Conservation (phyloP, 176 grass and related monocot genomes). For the Avena atlantica region DNA sequence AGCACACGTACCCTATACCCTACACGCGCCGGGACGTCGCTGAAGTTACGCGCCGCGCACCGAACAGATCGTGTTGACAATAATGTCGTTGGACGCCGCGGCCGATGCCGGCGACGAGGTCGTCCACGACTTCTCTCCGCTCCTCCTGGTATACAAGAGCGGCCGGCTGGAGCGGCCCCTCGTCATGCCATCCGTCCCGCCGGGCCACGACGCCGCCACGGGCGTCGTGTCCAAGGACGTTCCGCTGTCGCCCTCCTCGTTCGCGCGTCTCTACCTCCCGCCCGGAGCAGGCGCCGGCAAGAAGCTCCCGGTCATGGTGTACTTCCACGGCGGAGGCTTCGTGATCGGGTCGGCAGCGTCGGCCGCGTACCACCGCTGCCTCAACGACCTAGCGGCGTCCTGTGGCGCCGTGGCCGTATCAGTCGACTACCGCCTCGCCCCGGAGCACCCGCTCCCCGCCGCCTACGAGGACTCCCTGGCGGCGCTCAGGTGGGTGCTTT, state of each 20-base stretch:
- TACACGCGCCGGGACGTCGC: no score
- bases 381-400: slow-evolving; percentile 46
- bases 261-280: slow-evolving; percentile 63
- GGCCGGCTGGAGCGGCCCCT: slow-evolving; percentile 50
- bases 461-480: slow-evolving; percentile 58
- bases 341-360: slow-evolving; percentile 51
- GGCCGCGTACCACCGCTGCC: slow-evolving; percentile 46
- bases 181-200: slow-evolving; percentile 19
- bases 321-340: slow-evolving; percentile 66
- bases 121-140: slow-evolving; percentile 51
- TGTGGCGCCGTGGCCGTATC: slow-evolving; percentile 40
- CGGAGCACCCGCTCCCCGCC: slow-evolving; percentile 49
- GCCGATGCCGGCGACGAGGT: slow-evolving; percentile 28
- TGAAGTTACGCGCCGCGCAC: neutral
- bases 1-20: neutral
- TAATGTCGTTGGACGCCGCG: slow-evolving; percentile 11
- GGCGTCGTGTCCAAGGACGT: slow-evolving; percentile 67
- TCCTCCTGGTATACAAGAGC: slow-evolving; percentile 56
- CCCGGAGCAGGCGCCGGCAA: neutral
- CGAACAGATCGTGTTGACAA: neutral
- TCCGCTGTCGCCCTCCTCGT: slow-evolving; percentile 32
- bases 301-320: slow-evolving; percentile 51
- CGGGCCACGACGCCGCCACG: slow-evolving; percentile 42
- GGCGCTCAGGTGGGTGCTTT: slow-evolving; percentile 40
- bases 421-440: slow-evolving; percentile 58